Percentiles rank a stretch among this genome's conserved stretches.
Conservation (phyloP, 495 filamentous ascomycete species). For the Hypoxylon lienhwacheense region DNA sequence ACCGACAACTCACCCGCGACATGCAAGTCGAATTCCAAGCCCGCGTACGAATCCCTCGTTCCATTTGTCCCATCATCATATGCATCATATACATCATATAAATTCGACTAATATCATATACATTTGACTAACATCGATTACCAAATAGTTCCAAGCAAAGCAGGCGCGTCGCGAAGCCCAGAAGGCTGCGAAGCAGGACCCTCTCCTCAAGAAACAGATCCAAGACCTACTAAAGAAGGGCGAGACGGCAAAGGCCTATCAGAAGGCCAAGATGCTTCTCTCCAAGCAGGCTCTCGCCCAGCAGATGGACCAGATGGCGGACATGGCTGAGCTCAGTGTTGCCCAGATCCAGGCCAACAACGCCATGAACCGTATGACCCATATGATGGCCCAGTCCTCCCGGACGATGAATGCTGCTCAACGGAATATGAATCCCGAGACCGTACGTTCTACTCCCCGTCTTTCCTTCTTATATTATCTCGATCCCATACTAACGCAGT, state of each 20-base stretch:
- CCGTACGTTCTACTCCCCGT: slow-evolving; percentile 42
- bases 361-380: slow-evolving; percentile 58
- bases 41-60: slow-evolving; percentile 40
- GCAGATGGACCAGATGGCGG: slow-evolving; percentile 58
- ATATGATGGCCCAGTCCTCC: slow-evolving; percentile 55
- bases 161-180: slow-evolving; percentile 78
- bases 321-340: slow-evolving; percentile 56
- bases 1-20: slow-evolving; percentile 54
- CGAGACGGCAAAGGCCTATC: slow-evolving; percentile 81
- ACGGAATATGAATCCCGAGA: slow-evolving; percentile 75
- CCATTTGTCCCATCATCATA: neutral
- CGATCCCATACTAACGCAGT: slow-evolving; percentile 55
- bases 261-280: slow-evolving; percentile 69
- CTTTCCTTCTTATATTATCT: neutral
- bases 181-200: slow-evolving; percentile 82
- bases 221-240: slow-evolving; percentile 71
- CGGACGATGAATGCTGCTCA: slow-evolving; percentile 64
- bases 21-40: slow-evolving; percentile 58
- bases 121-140: neutral
- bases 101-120: neutral
- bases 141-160: slow-evolving; percentile 74
- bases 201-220: slow-evolving; percentile 76
- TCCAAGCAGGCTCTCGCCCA: slow-evolving; percentile 56
- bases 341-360: slow-evolving; percentile 59
- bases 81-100: neutral